Evolutionary conservation across 495 filamentous ascomycete species (phyloP).

Genomic region (Aspergillus incahuasiensis): DNA sequence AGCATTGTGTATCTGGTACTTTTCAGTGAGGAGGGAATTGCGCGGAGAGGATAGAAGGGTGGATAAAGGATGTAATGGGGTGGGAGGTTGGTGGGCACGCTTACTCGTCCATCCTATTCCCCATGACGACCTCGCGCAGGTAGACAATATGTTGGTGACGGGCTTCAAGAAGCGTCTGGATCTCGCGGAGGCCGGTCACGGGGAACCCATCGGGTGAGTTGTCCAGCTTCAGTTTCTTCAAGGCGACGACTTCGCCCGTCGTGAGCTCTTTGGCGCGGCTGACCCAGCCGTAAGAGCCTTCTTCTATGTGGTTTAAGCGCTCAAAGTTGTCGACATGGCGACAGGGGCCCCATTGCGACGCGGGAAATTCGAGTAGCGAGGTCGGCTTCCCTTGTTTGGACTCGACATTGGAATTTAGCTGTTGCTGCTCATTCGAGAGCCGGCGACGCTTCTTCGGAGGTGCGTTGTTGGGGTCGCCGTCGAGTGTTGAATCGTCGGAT

Average conservation of each 20-base stretch:
- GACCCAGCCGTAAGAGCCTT: constrained; percentile 94
- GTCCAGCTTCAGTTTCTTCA: constrained; percentile 95
- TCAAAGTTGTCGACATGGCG: constrained; percentile 87
- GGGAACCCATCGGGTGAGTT: constrained; percentile 79
- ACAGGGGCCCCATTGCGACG: constrained; percentile 65
- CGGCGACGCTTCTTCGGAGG: constrained; percentile 43
- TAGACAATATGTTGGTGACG: constrained; percentile 73
- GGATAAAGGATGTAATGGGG: background rate
- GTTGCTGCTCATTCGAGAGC: constrained; percentile 39
- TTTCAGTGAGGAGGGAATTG: constrained; percentile 17
- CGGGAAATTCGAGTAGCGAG: constrained; percentile 65
- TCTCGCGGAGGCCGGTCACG: constrained; percentile 88
- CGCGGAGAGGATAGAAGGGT: background rate
- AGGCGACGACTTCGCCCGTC: constrained; percentile 82
- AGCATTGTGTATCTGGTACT: constrained; percentile 24
- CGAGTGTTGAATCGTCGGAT: constrained; percentile 15
- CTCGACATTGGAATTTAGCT: background rate
- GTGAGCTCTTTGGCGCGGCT: constrained; percentile 74
- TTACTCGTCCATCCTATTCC: constrained; percentile 72
- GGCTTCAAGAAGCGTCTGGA: constrained; percentile 62
- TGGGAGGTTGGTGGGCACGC: constrained; percentile 17
- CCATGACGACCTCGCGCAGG: constrained; percentile 81
- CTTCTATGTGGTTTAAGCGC: constrained; percentile 92
- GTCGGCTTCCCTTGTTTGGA: constrained; percentile 30
- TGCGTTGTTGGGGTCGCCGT: constrained; percentile 20